These are phyloP conservation scores for Gossypium armourianum DNA, from an alignment of 441 rosid genomes.

Conservation along the genomic window DNA sequence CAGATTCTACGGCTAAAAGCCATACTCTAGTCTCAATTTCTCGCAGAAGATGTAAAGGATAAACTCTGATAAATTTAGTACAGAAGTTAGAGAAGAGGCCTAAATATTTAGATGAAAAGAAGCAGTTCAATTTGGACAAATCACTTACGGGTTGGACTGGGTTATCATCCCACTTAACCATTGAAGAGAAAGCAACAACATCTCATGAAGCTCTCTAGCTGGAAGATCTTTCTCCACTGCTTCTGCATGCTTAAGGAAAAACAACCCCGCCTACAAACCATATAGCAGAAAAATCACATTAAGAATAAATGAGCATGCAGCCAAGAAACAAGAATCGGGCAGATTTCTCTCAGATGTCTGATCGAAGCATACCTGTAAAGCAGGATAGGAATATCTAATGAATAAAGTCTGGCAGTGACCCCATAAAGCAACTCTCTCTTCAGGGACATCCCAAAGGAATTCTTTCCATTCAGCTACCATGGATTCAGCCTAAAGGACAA, in stretches of 20 bases:
- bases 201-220: constrained; percentile 76
- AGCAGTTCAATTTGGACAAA: constrained; percentile 16
- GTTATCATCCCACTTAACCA: constrained; percentile 95
- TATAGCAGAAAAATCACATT: constrained; percentile 11
- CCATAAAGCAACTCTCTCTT: constrained; percentile 96
- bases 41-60: constrained; percentile 76
- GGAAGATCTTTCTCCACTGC: constrained; percentile 92
- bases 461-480: constrained; percentile 99
- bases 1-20: constrained; percentile 97
- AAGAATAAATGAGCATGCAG: constrained; percentile 19
- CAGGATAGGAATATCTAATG: constrained; percentile 72
- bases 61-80: constrained; percentile 52
- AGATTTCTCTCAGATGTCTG: constrained; percentile 8
- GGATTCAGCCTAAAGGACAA: constrained; percentile 72
- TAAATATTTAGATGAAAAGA: neutral
- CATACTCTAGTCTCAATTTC: constrained; percentile 97
- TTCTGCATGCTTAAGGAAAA: constrained; percentile 94
- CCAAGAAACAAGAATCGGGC: constrained; percentile 17
- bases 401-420: constrained; percentile 91
- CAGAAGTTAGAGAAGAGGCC: constrained; percentile 25
- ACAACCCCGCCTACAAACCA: constrained; percentile 72
- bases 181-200: constrained; percentile 81
- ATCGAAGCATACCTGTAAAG: constrained; percentile 52
- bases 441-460: constrained; percentile 99
- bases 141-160: constrained; percentile 69